Conservation (phyloP, 495 filamentous ascomycete genomes). For the Aspergillus baeticus region DNA sequence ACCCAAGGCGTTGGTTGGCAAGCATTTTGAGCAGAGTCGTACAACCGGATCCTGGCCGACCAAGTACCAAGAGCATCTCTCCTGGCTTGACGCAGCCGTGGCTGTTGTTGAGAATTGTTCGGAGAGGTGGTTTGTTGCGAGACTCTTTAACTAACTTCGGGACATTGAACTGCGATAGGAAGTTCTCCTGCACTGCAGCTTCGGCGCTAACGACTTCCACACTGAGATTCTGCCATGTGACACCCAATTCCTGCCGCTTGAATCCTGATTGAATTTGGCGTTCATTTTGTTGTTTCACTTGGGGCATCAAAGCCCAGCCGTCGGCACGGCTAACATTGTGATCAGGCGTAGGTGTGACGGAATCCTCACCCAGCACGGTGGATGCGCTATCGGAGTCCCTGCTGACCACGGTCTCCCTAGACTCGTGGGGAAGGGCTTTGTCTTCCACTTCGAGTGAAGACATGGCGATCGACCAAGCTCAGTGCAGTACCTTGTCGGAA, state of each 20-base stretch:
- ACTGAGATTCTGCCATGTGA: conserved; percentile 22
- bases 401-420: conserved; percentile 3
- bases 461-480: neutral
- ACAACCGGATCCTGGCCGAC: conserved; percentile 33
- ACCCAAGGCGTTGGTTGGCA: conserved; percentile 56
- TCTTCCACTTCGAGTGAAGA: neutral
- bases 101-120: conserved; percentile 14
- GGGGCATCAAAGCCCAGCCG: conserved; percentile 7
- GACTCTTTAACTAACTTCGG: conserved; percentile 8
- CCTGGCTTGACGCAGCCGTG: conserved; percentile 45
- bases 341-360: neutral
- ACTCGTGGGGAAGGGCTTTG: neutral
- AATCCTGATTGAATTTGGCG: conserved; percentile 15
- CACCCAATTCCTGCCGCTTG: conserved; percentile 21
- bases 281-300: conserved; percentile 11
- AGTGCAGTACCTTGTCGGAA: neutral
- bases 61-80: conserved; percentile 34
- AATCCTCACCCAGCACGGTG: neutral
- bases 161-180: conserved; percentile 20
- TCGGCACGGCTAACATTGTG: conserved; percentile 3
- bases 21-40: conserved; percentile 54
- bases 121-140: conserved; percentile 13
- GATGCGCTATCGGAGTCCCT: conserved; percentile 4
- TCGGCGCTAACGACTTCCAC: conserved; percentile 20
- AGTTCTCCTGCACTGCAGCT: conserved; percentile 21